Evolutionary conservation across 1,284 basidiomycete species (phyloP).

Genomic region (Rugiboletus extremiorientalis): DNA sequence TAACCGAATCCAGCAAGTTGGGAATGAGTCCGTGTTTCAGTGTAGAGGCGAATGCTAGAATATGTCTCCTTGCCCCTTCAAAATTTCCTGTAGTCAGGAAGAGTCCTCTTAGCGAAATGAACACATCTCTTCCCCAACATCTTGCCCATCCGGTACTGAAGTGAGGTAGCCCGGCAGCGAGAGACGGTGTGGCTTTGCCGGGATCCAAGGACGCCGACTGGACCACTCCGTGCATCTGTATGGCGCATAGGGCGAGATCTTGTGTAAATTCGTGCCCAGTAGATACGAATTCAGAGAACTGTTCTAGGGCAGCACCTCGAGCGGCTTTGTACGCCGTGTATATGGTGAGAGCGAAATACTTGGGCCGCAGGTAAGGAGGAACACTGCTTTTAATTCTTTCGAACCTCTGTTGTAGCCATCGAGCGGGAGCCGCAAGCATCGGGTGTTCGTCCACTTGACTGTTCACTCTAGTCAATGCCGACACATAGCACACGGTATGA

Average conservation of each 20-base stretch:
- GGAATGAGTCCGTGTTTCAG: conserved; percentile 90
- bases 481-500: not conserved
- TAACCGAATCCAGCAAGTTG: conserved; percentile 86
- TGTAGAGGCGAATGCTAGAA: conserved; percentile 86
- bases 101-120: conserved; percentile 89
- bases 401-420: conserved; percentile 85
- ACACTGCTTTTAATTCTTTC: conserved; percentile 72
- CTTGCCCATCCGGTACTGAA: conserved; percentile 90
- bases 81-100: conserved; percentile 93
- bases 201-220: conserved; percentile 86
- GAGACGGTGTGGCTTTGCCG: conserved; percentile 64
- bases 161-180: conserved; percentile 94
- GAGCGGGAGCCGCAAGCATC: conserved; percentile 63
- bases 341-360: conserved; percentile 90
- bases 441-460: conserved; percentile 74
- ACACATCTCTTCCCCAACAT: conserved; percentile 97
- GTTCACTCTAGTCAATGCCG: conserved; percentile 6
- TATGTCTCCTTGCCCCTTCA: conserved; percentile 81
- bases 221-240: conserved; percentile 93
- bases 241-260: conserved; percentile 79
- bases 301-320: conserved; percentile 77
- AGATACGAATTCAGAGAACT: conserved; percentile 82
- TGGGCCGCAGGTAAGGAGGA: conserved; percentile 87
- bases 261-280: conserved; percentile 89
- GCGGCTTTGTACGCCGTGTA: conserved; percentile 90